Evolutionary conservation across 75 land plant species (phyloP).

Genomic region (Chamaecyparis obtusa): DNA sequence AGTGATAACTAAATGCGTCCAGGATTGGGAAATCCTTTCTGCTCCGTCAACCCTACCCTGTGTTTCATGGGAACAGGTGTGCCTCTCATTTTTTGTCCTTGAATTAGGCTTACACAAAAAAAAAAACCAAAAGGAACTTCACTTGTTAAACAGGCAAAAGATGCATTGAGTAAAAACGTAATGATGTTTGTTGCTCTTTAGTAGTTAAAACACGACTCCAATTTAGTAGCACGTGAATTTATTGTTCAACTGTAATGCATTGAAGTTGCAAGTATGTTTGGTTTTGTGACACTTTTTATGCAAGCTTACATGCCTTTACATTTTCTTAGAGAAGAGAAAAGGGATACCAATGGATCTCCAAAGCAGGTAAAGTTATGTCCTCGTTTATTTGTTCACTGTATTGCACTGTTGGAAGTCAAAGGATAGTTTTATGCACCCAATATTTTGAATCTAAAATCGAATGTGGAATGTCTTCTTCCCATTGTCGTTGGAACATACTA

Average conservation of each 20-base stretch:
- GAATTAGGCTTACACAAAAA: no score
- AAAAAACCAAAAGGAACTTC: slow-evolving; percentile 80
- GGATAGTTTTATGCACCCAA: no score
- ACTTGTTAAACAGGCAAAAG: slow-evolving; percentile 86
- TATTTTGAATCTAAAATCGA: no score
- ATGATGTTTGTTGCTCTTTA: slow-evolving; percentile 12
- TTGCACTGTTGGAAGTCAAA: neutral
- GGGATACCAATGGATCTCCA: neutral
- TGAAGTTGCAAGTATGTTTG: neutral
- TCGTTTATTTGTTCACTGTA: neutral
- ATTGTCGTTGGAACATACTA: no score
- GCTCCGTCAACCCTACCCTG: no score
- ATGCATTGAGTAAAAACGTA: slow-evolving; percentile 84
- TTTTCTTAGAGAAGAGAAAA: neutral
- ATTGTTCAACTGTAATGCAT: neutral
- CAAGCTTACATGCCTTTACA: neutral
- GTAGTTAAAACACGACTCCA: neutral
- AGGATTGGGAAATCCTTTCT: no score
- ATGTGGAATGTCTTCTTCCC: no score
- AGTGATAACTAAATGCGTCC: no score
- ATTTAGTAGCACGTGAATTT: neutral
- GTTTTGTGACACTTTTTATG: neutral
- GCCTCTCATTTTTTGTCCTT: no score
- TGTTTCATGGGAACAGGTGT: no score
- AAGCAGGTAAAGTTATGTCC: neutral